Percentiles rank a stretch among this genome's conserved stretches.
These are phyloP conservation scores for Biscutella laevigata DNA, from an alignment of 441 rosid species.

Conservation along the genomic window DNA sequence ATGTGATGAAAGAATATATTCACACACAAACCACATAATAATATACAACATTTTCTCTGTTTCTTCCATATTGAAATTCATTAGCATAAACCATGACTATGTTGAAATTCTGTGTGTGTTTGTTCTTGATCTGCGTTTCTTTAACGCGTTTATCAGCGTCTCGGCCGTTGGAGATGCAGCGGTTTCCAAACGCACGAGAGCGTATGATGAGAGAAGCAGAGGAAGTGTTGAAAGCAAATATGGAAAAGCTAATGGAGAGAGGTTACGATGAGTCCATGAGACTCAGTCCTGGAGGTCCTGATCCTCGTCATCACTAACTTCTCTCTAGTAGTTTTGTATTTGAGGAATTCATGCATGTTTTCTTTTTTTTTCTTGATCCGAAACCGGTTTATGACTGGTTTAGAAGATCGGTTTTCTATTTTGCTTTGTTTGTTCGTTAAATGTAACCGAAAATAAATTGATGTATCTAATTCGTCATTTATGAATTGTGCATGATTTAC, in stretches of 20 bases:
- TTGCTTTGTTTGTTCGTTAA: slow-evolving; percentile 10
- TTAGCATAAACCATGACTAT: slow-evolving; percentile 22
- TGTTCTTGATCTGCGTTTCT: slow-evolving; percentile 25
- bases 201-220: slow-evolving; percentile 37
- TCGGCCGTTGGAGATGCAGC: slow-evolving; percentile 26
- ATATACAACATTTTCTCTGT: too few species aligned
- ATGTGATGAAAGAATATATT: not conserved
- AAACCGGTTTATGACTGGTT: slow-evolving; percentile 11
- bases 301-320: slow-evolving; percentile 52
- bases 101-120: slow-evolving; percentile 24
- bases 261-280: slow-evolving; percentile 32
- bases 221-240: slow-evolving; percentile 37
- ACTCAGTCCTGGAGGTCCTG: slow-evolving; percentile 73
- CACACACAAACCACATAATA: not conserved
- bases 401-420: slow-evolving; percentile 11
- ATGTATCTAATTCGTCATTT: not conserved
- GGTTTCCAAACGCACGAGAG: slow-evolving; percentile 12
- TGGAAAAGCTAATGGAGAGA: slow-evolving; percentile 33
- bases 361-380: too few species aligned
- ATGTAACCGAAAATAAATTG: slow-evolving; percentile 6
- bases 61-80: not conserved
- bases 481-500: slow-evolving; percentile 17
- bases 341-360: not conserved
- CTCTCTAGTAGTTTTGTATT: not conserved
- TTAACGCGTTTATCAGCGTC: slow-evolving; percentile 28